A percentile compares a stretch with the other conserved stretches of the same genome.
Evolutionary conservation across 805 yeast genomes (phyloP).

Genomic region (Jamesozyma piceae): DNA sequence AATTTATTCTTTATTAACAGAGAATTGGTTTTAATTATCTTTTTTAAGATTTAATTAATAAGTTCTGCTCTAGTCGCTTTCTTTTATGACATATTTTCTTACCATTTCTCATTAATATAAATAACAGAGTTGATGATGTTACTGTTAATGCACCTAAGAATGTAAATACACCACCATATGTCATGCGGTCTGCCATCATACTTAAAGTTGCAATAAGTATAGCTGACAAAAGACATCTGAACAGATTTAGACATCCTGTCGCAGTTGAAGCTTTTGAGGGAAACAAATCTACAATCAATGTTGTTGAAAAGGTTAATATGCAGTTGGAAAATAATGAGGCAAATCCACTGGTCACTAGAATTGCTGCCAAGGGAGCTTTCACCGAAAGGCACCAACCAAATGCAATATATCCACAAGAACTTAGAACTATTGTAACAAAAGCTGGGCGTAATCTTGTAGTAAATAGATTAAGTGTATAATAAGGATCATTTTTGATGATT

Average conservation of each 20-base stretch:
- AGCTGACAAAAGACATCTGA: constrained; percentile 68
- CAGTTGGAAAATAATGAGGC: constrained; percentile 52
- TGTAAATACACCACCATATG: constrained; percentile 69
- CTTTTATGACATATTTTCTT: constrained; percentile 23
- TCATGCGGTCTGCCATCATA: constrained; percentile 48
- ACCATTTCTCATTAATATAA: constrained; percentile 28
- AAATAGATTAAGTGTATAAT: constrained; percentile 43
- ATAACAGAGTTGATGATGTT: constrained; percentile 17
- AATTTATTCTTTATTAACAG: no score
- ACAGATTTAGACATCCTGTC: constrained; percentile 60
- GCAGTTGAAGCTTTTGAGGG: constrained; percentile 68
- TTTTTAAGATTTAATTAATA: no score
- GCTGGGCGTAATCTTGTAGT: constrained; percentile 45
- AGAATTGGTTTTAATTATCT: no score
- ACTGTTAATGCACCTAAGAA: constrained; percentile 48
- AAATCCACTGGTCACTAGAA: constrained; percentile 49
- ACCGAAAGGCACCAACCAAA: constrained; percentile 68
- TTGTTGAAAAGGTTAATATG: constrained; percentile 48
- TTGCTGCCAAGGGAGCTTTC: constrained; percentile 41
- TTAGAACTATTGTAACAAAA: constrained; percentile 33
- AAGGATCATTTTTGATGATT: constrained; percentile 17
- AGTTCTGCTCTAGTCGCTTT: constrained; percentile 1
- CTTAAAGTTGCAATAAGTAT: constrained; percentile 58
- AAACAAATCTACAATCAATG: constrained; percentile 66
- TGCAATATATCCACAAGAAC: constrained; percentile 36